phyloP scores from a whole-genome alignment of 495 filamentous ascomycete species.

The Mytilinidion resinicola region DNA sequence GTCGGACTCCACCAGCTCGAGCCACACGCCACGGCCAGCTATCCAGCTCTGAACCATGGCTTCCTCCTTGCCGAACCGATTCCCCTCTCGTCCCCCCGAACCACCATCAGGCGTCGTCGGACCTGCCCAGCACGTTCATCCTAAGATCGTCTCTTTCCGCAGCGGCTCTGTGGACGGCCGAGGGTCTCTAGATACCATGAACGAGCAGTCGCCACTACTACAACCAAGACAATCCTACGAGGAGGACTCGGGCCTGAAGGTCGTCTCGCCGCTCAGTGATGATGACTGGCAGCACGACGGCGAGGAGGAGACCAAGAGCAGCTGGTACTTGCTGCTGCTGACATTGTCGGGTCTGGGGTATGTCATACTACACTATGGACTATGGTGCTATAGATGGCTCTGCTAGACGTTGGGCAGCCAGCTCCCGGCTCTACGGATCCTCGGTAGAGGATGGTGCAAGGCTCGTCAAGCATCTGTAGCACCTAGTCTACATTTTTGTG shows the following conservation, averaged over 20 bases:
- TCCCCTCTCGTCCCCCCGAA: constrained; percentile 4
- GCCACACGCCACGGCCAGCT: constrained; percentile 1
- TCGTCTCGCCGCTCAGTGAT: constrained; percentile 25
- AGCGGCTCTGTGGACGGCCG: background rate
- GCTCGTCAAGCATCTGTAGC: too few species aligned
- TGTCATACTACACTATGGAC: constrained; percentile 19
- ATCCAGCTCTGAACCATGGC: constrained; percentile 3
- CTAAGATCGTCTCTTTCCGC: constrained; percentile 1
- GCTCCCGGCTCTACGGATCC: too few species aligned
- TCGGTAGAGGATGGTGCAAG: too few species aligned
- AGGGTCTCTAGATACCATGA: constrained; percentile 24
- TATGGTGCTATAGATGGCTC: too few species aligned
- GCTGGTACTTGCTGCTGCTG: constrained; percentile 75
- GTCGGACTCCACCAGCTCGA: background rate
- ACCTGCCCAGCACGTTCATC: background rate
- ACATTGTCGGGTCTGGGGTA: constrained; percentile 75
- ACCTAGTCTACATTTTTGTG: too few species aligned
- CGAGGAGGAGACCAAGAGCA: constrained; percentile 60
- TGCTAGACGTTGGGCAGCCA: too few species aligned
- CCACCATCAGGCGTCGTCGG: background rate
- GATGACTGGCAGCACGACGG: constrained; percentile 40
- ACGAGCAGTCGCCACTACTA: constrained; percentile 57
- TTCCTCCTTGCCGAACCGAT: background rate
- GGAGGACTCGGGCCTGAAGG: constrained; percentile 27
- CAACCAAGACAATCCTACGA: constrained; percentile 37